Base-by-base conservation (phyloP, 129 eudicot species). In the Erigeron canadensis region DNA sequence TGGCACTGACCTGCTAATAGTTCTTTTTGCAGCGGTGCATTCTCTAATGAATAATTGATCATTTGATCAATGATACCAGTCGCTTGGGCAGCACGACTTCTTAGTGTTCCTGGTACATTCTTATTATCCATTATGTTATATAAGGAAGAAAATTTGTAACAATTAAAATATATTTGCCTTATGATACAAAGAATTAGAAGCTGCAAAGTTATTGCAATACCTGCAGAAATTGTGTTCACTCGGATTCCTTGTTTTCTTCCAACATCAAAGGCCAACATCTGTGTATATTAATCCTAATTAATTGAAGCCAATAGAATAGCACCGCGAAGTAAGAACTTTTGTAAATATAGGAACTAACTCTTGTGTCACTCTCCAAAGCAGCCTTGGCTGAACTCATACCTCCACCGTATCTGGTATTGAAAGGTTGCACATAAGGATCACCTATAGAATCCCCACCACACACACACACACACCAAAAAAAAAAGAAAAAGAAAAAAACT, bases 341-440 rank as follows among this genome's bases (percentile, higher is more conserved):
- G 16, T 6, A 21, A 4, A 53, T 53, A 53, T 15, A 17, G 23
- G 4, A 53, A 76, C 2, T 23, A 1, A 23, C 2, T 2, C 2
- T 23, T 2, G 1, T 91, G 77, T 91, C 97, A 47, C 96, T 88
- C 91, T 91, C 97, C 21, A 91, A 56, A 74, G 96, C 94, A 79
- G 96, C 84, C 76, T 91, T 91, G 12, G 96, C 96, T 22, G 97
- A 91, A 79, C 97, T 91, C 97, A 91, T 91, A 71, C 96, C 97
- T 53, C 97, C 96, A 42, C 97, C 97, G 75, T 91, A 91, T 54
- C 96, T 86, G 79, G 57, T n/a, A 21, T 58, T 3, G 9, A 58
- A 8, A 18, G 34, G 13, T 9, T 56, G 62, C 15, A 47, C 1
- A 10, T 45, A 45, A 4, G 50, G n/a, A 45, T 15, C 15, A 0